Evolutionary conservation across 768 basidiomycete species (phyloP).

Genomic region (Mycena vitilis): DNA sequence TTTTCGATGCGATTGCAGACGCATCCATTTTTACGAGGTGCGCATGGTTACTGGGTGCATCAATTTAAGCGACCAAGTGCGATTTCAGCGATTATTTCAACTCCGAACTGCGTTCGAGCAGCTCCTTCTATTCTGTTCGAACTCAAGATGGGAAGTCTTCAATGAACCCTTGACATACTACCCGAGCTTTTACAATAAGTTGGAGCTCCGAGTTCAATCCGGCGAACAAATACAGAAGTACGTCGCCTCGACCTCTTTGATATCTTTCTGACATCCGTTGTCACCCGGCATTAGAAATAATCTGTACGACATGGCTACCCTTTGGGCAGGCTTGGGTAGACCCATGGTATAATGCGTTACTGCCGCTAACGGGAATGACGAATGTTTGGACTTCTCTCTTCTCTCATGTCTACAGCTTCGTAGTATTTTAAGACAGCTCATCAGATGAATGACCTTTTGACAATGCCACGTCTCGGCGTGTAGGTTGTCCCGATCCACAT

Average conservation of each 20-base stretch:
- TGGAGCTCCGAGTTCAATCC: background rate
- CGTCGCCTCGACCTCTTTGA: background rate
- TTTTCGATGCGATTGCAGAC: constrained; percentile 16
- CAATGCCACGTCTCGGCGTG: too few relatives aligned
- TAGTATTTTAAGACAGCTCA: too few relatives aligned
- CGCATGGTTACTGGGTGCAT: background rate
- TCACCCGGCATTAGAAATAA: too few relatives aligned
- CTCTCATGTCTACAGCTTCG: too few relatives aligned
- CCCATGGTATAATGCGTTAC: too few relatives aligned
- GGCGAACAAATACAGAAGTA: background rate
- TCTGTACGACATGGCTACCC: too few relatives aligned
- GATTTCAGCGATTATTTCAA: background rate
- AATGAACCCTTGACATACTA: background rate
- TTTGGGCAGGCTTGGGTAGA: too few relatives aligned
- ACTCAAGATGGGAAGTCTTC: background rate
- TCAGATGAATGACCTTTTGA: too few relatives aligned
- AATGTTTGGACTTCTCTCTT: too few relatives aligned
- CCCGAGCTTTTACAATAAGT: background rate
- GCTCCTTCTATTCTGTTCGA: background rate
- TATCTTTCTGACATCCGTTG: too few relatives aligned
- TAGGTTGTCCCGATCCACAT: too few relatives aligned
- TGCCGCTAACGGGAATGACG: too few relatives aligned
- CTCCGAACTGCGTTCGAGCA: background rate
- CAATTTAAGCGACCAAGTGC: background rate
- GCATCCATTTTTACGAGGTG: constrained; percentile 14